These are phyloP conservation scores for Sporisorium exsertum DNA, from an alignment of 1,284 basidiomycete species.

Conservation along the genomic window DNA sequence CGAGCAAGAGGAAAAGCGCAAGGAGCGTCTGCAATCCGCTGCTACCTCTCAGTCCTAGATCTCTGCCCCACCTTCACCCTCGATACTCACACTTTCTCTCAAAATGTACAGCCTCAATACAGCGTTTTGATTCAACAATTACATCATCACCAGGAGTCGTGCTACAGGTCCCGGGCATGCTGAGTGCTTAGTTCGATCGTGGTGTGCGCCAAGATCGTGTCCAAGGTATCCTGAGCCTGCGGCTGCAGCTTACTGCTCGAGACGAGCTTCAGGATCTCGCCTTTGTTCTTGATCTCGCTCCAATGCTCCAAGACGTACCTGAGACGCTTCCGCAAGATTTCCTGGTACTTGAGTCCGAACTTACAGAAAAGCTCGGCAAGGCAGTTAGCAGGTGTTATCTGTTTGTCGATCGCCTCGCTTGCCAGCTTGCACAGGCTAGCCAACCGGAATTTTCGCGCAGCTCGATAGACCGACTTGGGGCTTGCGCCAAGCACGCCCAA, in stretches of 20 bases:
- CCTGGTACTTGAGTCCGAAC: slow-evolving; percentile 16
- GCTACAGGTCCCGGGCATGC: background rate
- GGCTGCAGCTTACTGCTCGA: background rate
- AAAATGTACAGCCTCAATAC: background rate
- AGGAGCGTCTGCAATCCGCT: slow-evolving; percentile 32
- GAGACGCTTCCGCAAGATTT: slow-evolving; percentile 14
- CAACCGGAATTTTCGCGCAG: slow-evolving; percentile 21
- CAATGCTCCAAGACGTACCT: slow-evolving; percentile 29
- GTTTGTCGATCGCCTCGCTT: background rate
- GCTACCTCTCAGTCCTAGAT: slow-evolving; percentile 12
- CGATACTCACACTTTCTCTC: background rate
- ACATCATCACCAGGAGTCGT: too few species aligned
- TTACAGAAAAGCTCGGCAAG: slow-evolving; percentile 22
- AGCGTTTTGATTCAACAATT: background rate
- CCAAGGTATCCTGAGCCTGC: slow-evolving; percentile 9
- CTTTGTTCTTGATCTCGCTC: slow-evolving; percentile 21
- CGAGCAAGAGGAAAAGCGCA: slow-evolving; percentile 55
- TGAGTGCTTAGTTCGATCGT: background rate
- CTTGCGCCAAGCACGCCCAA: slow-evolving; percentile 5
- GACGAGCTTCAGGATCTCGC: slow-evolving; percentile 1
- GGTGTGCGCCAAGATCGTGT: slow-evolving; percentile 6
- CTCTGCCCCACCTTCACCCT: background rate
- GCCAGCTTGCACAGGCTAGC: slow-evolving; percentile 15
- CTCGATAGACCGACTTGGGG: slow-evolving; percentile 37
- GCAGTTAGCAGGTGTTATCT: slow-evolving; percentile 23